Base-by-base conservation (phyloP, 139 green algal species). In the Haematococcus lacustris region DNA sequence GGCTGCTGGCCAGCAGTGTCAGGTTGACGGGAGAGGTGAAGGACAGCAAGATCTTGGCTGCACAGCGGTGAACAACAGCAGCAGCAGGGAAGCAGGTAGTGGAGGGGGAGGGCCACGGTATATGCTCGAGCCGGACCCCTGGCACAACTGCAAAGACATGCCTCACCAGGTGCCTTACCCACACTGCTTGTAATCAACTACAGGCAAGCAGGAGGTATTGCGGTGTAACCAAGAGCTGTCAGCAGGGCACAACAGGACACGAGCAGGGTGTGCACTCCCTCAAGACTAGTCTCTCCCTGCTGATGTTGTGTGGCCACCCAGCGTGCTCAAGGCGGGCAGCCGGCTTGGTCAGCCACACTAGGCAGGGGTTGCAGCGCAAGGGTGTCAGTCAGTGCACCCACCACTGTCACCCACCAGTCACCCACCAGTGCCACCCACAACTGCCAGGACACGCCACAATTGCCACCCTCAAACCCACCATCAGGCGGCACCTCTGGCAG, bases 401-500 rank as follows among this genome's bases (percentile, higher is more conserved):
- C n/a, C n/a, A n/a, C n/a, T n/a, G n/a, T n/a, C n/a, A n/a, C n/a
- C n/a, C n/a, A n/a, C n/a, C n/a, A n/a, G n/a, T n/a, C n/a, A n/a
- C n/a, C n/a, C n/a, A n/a, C n/a, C n/a, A n/a, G n/a, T n/a, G n/a
- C n/a, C n/a, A n/a, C n/a, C n/a, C n/a, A n/a, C n/a, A n/a, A n/a
- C n/a, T n/a, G n/a, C n/a, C 47, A 57, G 47, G 13, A 57, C 21
- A 21, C 21, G 47, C 47, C 21, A 57, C 13, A 21, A 57, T 13
- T 57, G 47, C 13, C 21, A 21, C 47, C 26, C 4, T 32, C 32
- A 3, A 23, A 34, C 81, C n/a, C 72, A 84, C 84, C 85, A 41
- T 85, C 85, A 1, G 78, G 76, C 1, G 82, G 82, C 65, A 88
- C 71, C 60, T 90, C 85, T 25, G 78, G 80, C 72, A 82, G 74